Evolutionary conservation across 345 rosid species (phyloP), one percentile per base, ranked within the genome.

Genomic region (Sisymbrium irio): DNA sequence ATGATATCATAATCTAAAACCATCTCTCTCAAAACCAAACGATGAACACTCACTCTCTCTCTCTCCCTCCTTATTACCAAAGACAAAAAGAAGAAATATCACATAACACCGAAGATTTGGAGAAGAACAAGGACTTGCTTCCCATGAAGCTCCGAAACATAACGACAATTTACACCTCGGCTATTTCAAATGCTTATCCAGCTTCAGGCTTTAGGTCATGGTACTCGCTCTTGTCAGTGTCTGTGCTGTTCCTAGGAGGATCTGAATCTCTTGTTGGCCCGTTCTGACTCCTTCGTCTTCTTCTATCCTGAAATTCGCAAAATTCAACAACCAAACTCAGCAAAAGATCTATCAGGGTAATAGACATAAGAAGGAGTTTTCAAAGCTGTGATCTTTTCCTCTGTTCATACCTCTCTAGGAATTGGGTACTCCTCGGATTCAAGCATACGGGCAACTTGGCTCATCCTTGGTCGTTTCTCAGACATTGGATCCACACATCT

Each of bases 381-480:
- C 49, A 65, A 66, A 67, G 27, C 19, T 20, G 3, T 65, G 5
- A 35, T 53, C 0, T 19, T 40, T 71, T 83, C 69, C 49, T 15
- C 2, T 44, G 37, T 15, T 37, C 14, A 14, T 65, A 92, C 98
- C 97, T 96, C 99, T 86, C 98, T 86, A 65, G 91, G 96, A 71
- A 92, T 76, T 13, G 99, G 99, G 77, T 90, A 92, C 40, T 92
- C 99, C 77, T 96, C 97, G 0, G 99, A 92, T 79, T 90, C 99
- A 9, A 92, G 97, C 98, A 96, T 96, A n/a, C 98, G 87, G 18
- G 86, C 98, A n/a, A 92, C 99, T 89, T 95, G 99, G 74, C 98
- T 75, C 99, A 95, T 95, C 84, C 87, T 90, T 4, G 98, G 98
- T 69, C 99, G 82, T 77, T 90, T 95, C 63, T 89, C 92, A 3